Evolutionary conservation across 1,139 yeast genomes (phyloP).

Genomic region (Candida anutae): DNA sequence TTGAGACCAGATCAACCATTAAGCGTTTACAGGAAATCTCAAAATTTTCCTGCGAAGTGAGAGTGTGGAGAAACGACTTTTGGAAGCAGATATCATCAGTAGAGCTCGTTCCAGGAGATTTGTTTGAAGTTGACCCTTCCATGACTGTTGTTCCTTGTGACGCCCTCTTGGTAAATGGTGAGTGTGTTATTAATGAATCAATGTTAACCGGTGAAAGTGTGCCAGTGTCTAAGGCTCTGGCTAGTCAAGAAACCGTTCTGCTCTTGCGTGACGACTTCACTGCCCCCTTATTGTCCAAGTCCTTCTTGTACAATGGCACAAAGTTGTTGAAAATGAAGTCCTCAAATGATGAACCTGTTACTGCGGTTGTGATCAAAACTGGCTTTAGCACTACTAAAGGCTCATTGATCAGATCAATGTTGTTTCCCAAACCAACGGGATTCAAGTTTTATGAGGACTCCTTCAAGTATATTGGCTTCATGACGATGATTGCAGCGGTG

Average conservation of each 20-base stretch:
- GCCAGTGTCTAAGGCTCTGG: conserved; percentile 78
- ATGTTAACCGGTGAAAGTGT: conserved; percentile 98
- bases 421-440: conserved; percentile 90
- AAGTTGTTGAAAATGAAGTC: conserved; percentile 76
- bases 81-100: conserved; percentile 79
- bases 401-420: conserved; percentile 88
- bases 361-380: conserved; percentile 81
- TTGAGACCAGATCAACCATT: conserved; percentile 78
- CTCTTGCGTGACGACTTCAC: conserved; percentile 51
- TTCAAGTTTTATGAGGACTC: conserved; percentile 93
- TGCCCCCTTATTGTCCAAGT: conserved; percentile 61
- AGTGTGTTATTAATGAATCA: conserved; percentile 88
- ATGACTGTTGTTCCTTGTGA: conserved; percentile 77
- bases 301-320: conserved; percentile 82
- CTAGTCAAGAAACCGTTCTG: conserved; percentile 53
- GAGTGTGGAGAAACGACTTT: conserved; percentile 88
- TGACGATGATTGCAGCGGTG: conserved; percentile 75
- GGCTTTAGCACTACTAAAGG: conserved; percentile 97
- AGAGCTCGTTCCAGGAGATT: conserved; percentile 95
- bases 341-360: conserved; percentile 59
- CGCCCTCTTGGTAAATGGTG: conserved; percentile 79
- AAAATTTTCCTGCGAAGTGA: conserved; percentile 64
- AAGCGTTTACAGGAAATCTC: conserved; percentile 68
- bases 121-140: conserved; percentile 86
- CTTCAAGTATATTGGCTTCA: conserved; percentile 89